Percentiles rank a stretch among this genome's conserved stretches.
Evolutionary conservation across 768 basidiomycete genomes (phyloP).

Genomic region (Leccinum pellstonianum): DNA sequence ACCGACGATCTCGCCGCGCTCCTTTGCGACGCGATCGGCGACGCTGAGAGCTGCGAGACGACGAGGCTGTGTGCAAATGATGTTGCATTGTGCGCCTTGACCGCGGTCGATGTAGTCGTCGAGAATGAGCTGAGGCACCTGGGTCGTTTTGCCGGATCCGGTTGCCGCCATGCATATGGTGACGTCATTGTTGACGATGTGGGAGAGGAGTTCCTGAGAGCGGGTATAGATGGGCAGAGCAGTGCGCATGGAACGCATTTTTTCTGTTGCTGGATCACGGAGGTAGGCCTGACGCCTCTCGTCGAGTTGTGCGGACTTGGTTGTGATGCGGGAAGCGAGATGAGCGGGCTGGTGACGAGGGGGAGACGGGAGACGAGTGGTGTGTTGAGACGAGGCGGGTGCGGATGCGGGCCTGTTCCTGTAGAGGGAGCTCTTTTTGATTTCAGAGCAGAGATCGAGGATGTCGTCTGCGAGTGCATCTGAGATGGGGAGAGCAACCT

Average conservation of each 20-base stretch:
- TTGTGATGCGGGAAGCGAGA: slow-evolving; percentile 27
- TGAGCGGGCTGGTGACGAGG: slow-evolving; percentile 31
- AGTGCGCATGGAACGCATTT: slow-evolving; percentile 65
- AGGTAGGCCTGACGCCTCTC: slow-evolving; percentile 59
- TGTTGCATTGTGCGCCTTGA: slow-evolving; percentile 83
- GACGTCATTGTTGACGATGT: slow-evolving; percentile 76
- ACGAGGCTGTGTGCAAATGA: slow-evolving; percentile 92
- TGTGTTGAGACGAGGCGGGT: slow-evolving; percentile 20
- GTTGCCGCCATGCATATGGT: slow-evolving; percentile 89
- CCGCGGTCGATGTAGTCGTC: slow-evolving; percentile 77
- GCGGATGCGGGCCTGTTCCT: slow-evolving; percentile 53
- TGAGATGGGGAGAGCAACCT: slow-evolving; percentile 64
- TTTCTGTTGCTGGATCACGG: slow-evolving; percentile 53
- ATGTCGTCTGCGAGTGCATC: slow-evolving; percentile 66
- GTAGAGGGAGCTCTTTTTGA: slow-evolving; percentile 64
- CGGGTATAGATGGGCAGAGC: slow-evolving; percentile 75
- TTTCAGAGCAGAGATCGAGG: slow-evolving; percentile 64
- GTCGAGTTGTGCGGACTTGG: slow-evolving; percentile 59
- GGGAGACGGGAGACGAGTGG: slow-evolving; percentile 11
- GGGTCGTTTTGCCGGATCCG: slow-evolving; percentile 93
- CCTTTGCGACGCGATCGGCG: slow-evolving; percentile 86
- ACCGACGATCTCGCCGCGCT: slow-evolving; percentile 75
- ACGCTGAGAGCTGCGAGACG: slow-evolving; percentile 90
- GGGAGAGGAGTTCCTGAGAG: slow-evolving; percentile 61
- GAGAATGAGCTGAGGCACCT: slow-evolving; percentile 89